Percentiles rank a stretch among this genome's conserved stretches.
Evolutionary conservation across 345 rosid genomes (phyloP).

Genomic region (thale cress (Arabidopsis thaliana)): TAIR10.1 NC_003070.9:26973501-26974000

Average conservation of each 20-base stretch:
- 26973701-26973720: slow-evolving; percentile 24
- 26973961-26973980: slow-evolving; percentile 81
- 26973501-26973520: neutral
- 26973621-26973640: neutral
- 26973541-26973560: neutral
- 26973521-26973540: neutral
- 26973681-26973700: slow-evolving; percentile 47
- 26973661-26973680: slow-evolving; percentile 9
- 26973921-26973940: slow-evolving; percentile 84
- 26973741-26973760: slow-evolving; percentile 47
- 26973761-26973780: slow-evolving; percentile 34
- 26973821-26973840: slow-evolving; percentile 83
- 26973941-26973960: slow-evolving; percentile 69
- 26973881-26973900: slow-evolving; percentile 88
- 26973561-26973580: neutral
- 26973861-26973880: slow-evolving; percentile 75
- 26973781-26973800: slow-evolving; percentile 10
- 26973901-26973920: slow-evolving; percentile 90
- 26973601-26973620: slow-evolving; percentile 28
- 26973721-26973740: slow-evolving; percentile 38
- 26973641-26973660: slow-evolving; percentile 27
- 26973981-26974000: slow-evolving; percentile 95
- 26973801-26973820: slow-evolving; percentile 41
- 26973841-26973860: slow-evolving; percentile 82
- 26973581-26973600: slow-evolving; percentile 25